Conservation (phyloP, 2,329 filamentous ascomycete species). For the Hyphodiscus sp. region DNA sequence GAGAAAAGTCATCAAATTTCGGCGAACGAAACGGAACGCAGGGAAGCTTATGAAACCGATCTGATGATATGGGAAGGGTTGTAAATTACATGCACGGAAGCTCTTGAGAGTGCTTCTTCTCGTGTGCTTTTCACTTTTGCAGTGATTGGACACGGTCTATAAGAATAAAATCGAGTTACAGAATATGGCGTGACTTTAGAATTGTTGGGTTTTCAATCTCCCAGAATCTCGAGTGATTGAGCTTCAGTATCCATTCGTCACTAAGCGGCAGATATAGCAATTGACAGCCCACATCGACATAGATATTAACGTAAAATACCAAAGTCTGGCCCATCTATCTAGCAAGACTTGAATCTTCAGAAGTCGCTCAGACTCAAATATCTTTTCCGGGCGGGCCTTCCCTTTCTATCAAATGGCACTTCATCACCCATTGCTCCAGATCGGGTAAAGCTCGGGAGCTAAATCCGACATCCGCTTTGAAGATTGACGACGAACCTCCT, state of each 20-base stretch:
- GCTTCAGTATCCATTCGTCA: no score
- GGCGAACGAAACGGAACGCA: not conserved
- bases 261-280: no score
- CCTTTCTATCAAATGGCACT: not conserved
- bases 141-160: not conserved
- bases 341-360: no score
- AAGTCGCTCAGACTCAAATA: no score
- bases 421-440: not conserved
- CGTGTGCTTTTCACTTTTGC: not conserved
- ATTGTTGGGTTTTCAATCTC: no score
- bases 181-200: no score
- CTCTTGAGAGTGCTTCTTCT: not conserved
- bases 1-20: no score
- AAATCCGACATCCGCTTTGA: not conserved
- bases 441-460: not conserved
- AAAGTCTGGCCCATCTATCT: no score
- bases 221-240: no score
- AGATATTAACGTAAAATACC: not conserved
- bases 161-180: not conserved
- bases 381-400: not conserved
- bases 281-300: not conserved
- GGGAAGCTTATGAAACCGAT: not conserved
- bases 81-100: not conserved
- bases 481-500: not conserved
- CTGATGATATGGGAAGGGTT: not conserved